A percentile compares a stretch with the other conserved stretches of the same genome.
These are phyloP conservation scores for Erucastrum elatum DNA, from an alignment of 345 rosid species.

Conservation along the genomic window DNA sequence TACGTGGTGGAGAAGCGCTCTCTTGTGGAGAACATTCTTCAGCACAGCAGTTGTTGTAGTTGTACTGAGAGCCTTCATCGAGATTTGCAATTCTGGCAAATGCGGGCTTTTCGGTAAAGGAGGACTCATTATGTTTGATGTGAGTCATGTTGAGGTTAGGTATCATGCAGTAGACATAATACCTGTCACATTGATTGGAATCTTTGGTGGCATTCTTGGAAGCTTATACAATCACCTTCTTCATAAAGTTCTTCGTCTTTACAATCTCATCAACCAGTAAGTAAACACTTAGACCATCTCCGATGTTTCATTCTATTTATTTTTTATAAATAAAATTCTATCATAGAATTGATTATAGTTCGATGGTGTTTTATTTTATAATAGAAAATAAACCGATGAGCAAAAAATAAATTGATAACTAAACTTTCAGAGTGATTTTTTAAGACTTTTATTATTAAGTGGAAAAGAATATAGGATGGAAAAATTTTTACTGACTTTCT, in stretches of 20 bases:
- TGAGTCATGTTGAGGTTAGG: slow-evolving; percentile 59
- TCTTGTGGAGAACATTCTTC: slow-evolving; percentile 90
- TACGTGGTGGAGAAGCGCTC: slow-evolving; percentile 97
- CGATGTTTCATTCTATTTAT: no score
- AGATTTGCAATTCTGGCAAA: slow-evolving; percentile 67
- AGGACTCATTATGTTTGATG: slow-evolving; percentile 91
- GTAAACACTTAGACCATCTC: neutral
- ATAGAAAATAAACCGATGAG: no score
- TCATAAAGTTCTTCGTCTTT: slow-evolving; percentile 77
- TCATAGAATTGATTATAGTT: no score
- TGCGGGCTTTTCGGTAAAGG: slow-evolving; percentile 90
- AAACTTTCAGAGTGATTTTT: no score
- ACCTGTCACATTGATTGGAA: slow-evolving; percentile 66
- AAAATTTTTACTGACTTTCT: neutral
- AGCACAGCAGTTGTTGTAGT: slow-evolving; percentile 86
- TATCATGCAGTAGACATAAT: slow-evolving; percentile 65
- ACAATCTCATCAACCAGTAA: slow-evolving; percentile 84
- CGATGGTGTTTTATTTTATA: no score
- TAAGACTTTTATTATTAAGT: no score
- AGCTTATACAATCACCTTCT: slow-evolving; percentile 83
- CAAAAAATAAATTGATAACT: no score
- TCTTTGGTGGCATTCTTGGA: slow-evolving; percentile 86
- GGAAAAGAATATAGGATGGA: no score
- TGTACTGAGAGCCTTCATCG: slow-evolving; percentile 78
- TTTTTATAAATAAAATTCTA: no score